Conservation (phyloP, 2,329 filamentous ascomycete genomes). For the Davidsoniella eucalypti region DNA sequence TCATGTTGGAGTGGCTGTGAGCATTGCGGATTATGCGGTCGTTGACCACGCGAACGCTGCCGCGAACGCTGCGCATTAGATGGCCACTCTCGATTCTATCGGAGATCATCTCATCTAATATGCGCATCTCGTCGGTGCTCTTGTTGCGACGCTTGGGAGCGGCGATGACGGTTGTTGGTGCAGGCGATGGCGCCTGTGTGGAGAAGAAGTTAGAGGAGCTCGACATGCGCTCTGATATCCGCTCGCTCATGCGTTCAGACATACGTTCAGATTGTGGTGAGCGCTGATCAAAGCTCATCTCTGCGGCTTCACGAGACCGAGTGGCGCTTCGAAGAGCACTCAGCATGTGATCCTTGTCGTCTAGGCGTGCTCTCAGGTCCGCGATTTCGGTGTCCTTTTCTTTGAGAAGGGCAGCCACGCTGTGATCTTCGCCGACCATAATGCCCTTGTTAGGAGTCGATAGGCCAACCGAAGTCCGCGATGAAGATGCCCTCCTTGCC, state of each 20-base stretch:
- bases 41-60: constrained; percentile 37
- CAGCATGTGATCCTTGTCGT: constrained; percentile 93
- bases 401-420: constrained; percentile 52
- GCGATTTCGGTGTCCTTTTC: constrained; percentile 90
- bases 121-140: constrained; percentile 85
- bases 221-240: constrained; percentile 11
- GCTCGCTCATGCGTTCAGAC: background rate
- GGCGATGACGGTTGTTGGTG: constrained; percentile 16
- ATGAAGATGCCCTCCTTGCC: constrained; percentile 77
- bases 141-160: constrained; percentile 33
- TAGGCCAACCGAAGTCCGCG: constrained; percentile 64
- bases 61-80: constrained; percentile 47
- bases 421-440: constrained; percentile 64
- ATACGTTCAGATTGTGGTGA: constrained; percentile 18
- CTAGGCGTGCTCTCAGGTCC: constrained; percentile 72
- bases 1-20: constrained; percentile 2
- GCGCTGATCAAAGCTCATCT: constrained; percentile 20
- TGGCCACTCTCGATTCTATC: constrained; percentile 66
- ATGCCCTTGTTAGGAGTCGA: constrained; percentile 42
- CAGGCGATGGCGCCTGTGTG: constrained; percentile 17
- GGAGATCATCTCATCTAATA: constrained; percentile 93
- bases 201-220: constrained; percentile 19
- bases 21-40: constrained; percentile 10
- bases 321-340: constrained; percentile 70
- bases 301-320: constrained; percentile 69